Base-by-base conservation (phyloP, 2,329 filamentous ascomycete genomes). In the Sporothrix brasiliensis region DNA sequence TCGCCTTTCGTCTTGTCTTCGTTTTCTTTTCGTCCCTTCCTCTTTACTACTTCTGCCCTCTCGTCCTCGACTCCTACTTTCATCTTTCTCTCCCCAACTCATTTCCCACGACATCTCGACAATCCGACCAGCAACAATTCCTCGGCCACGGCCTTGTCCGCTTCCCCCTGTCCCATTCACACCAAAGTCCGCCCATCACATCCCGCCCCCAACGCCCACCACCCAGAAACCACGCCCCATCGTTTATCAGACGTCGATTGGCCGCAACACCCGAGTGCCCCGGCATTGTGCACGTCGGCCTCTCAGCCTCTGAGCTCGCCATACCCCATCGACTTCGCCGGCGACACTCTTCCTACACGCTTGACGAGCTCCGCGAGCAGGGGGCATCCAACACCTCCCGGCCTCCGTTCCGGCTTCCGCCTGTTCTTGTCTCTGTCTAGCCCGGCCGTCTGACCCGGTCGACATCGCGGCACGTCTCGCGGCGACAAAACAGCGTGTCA, bases 401-500 rank as follows among this genome's bases (percentile, higher is more conserved):
- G 58, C 24, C 34, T n/a, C 19, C 11, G 56, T 56, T 52, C 50
- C 21, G 3, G 7, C 21, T 16, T 47, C 39, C 61, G 21, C 34
- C 34, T 34, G 34, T 34, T 7, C 1, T 9, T 34, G 34, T 34
- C 34, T 21, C 61, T 7, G 2, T 52, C 47, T 24, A n/a, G 16
- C 47, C 14, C 47, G 47, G 16, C 47, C 47, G 21, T n/a, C 24
- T 54, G 10, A 24, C 24, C 24, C 39, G n/a, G 34, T 47, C 21
- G 14, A 21, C 58, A 47, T 19, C 39, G n/a, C 34, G 58, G 39
- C 58, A 21, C 56, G 44, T 39, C 58, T 39, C 58, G 39, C 39
- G 13, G 44, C 58, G 58, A 27, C 39, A 47, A 39, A 58, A 69
- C 73, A 39, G 41, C 34, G 30, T 70, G 74, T 71, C 69, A 80